Percentiles rank a stretch among this genome's conserved stretches.
Evolutionary conservation across 305 asterid genomes (phyloP).

Genomic region (Euphrasia arctica): DNA sequence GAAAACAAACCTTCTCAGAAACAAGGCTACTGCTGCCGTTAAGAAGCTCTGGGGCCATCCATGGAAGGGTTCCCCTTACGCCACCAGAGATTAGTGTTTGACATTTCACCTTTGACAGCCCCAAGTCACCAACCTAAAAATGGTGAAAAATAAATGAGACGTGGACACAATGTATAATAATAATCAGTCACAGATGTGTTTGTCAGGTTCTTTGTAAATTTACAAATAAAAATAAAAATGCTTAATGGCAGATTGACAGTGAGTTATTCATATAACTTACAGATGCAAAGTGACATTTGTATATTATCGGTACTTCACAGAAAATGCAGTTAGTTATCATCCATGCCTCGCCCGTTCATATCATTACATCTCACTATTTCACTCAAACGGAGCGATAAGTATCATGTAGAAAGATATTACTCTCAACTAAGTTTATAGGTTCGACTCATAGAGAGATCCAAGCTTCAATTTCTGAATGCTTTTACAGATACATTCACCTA

Average conservation of each 20-base stretch:
- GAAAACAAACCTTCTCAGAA: conserved; percentile 63
- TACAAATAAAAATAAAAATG: background rate
- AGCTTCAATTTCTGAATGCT: background rate
- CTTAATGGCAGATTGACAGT: background rate
- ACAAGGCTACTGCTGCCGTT: conserved; percentile 86
- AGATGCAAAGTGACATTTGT: background rate
- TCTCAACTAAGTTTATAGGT: background rate
- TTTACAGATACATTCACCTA: background rate
- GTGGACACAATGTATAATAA: background rate
- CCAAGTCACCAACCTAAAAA: conserved; percentile 84
- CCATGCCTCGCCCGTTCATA: background rate
- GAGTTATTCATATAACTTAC: background rate
- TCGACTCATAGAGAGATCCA: background rate
- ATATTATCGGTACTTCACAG: background rate
- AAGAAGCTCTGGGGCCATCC: conserved; percentile 98
- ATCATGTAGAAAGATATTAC: conserved; percentile 5
- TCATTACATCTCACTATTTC: conserved; percentile 1
- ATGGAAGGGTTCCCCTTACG: conserved; percentile 92
- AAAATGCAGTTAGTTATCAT: background rate
- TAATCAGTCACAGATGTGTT: no score
- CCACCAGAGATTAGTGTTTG: conserved; percentile 84
- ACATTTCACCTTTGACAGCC: conserved; percentile 80
- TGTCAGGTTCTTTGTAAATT: no score
- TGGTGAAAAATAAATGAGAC: conserved; percentile 18
- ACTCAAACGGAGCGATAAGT: background rate